These are phyloP conservation scores for Fusarium sp. DNA, from an alignment of 2,329 filamentous ascomycete species.

Conservation along the genomic window DNA sequence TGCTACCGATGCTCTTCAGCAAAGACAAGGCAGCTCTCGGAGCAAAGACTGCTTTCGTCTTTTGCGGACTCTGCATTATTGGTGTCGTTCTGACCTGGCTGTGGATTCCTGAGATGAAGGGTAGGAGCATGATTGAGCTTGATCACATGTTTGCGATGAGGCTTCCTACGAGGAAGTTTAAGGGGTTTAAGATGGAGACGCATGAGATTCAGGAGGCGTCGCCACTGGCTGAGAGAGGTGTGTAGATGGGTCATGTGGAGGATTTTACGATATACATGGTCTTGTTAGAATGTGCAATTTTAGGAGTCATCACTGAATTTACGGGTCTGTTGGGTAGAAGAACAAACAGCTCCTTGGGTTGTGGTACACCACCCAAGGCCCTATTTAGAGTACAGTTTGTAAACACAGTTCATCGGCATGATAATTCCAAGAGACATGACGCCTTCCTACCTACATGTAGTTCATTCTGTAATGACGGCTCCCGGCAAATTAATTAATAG, in stretches of 20 bases:
- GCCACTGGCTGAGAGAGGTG: not conserved
- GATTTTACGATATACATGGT: not conserved
- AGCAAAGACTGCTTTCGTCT: conserved; percentile 55
- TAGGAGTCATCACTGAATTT: not conserved
- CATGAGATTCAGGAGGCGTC: conserved; percentile 19
- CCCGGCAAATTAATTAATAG: not conserved
- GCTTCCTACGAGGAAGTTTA: conserved; percentile 26
- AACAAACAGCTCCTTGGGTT: not conserved
- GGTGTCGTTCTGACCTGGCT: conserved; percentile 37
- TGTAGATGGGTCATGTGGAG: not conserved
- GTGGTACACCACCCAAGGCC: not conserved
- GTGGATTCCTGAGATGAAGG: conserved; percentile 38
- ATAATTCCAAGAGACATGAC: not conserved
- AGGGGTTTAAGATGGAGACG: conserved; percentile 9
- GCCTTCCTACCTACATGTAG: not conserved
- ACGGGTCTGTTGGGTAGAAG: not conserved
- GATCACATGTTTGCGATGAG: conserved; percentile 36
- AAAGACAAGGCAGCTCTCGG: conserved; percentile 49
- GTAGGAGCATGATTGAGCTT: conserved; percentile 33
- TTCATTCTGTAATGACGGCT: not conserved
- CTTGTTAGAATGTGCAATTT: not conserved
- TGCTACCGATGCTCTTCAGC: conserved; percentile 45
- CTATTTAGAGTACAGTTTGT: not conserved
- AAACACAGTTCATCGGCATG: not conserved
- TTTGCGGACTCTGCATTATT: conserved; percentile 44